phyloP scores from a whole-genome alignment of 441 rosid genomes.

The Kokia cookei region DNA sequence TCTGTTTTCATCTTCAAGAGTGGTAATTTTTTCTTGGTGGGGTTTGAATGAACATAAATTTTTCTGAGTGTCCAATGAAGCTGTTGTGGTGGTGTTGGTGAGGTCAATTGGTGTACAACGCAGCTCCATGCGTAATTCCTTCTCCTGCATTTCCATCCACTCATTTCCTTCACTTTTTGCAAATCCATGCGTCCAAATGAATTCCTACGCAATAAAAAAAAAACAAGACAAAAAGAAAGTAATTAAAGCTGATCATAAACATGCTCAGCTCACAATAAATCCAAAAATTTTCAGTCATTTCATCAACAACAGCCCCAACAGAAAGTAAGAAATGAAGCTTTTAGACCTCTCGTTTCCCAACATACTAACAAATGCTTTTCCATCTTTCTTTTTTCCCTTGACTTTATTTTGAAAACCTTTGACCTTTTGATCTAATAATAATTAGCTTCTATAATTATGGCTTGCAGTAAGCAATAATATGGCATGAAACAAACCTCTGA shows the following conservation, averaged over 20 bases:
- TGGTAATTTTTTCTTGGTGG: constrained; percentile 3
- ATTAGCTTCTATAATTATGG: not conserved
- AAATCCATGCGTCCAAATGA: constrained; percentile 16
- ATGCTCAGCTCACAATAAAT: not conserved
- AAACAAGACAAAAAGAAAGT: not conserved
- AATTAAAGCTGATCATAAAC: not conserved
- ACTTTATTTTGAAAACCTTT: constrained; percentile 14
- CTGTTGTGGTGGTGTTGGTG: not conserved
- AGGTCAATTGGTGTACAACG: not conserved
- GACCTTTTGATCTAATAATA: not conserved
- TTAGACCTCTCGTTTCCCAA: constrained; percentile 11
- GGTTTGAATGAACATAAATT: constrained; percentile 1
- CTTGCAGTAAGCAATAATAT: not conserved
- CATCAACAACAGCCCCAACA: constrained; percentile 13
- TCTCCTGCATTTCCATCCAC: constrained; percentile 25
- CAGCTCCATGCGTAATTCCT: constrained; percentile 9
- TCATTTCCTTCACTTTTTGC: constrained; percentile 18
- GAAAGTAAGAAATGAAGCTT: constrained; percentile 5
- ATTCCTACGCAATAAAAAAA: constrained; percentile 7
- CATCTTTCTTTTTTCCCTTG: constrained; percentile 1
- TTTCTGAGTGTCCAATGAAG: not conserved
- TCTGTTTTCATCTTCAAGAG: constrained; percentile 24
- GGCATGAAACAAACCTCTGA: constrained; percentile 24
- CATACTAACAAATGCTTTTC: constrained; percentile 15
- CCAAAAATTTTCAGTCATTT: constrained; percentile 3